Evolutionary conservation across 2,329 filamentous ascomycete species (phyloP), one percentile per base, ranked within the genome.

Genomic region (Beauveria scarabaeidicola): DNA sequence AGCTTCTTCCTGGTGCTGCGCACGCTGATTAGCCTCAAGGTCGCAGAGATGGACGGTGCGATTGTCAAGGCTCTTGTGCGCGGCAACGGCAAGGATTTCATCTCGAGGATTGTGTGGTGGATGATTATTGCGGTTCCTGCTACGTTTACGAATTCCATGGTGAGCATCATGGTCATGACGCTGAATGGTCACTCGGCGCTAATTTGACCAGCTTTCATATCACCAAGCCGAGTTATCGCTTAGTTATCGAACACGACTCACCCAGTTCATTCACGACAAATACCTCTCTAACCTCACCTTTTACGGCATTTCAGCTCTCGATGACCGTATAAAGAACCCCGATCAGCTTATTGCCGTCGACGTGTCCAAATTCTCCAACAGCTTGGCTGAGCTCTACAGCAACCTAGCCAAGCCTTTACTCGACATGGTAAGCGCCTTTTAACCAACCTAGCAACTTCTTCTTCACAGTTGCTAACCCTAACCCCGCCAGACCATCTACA

Each of bases 121-220:
- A 99, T 99, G 94, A 73, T 93, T 59, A 94, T 99, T 65, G 93
- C 94, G 27, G 82, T 99, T 17, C 94, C 94, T 10, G 94, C 94
- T 1, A 97, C 94, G 0, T 97, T 97, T 72, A 99, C 94, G 44
- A 99, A 99, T 74, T 97, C 92, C 0, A 99, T 99, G 94, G 90
- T 94, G 74, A 73, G 83, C 5, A n/a, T 9, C 29, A 29, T 41
- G 19, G 5, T 72, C 38, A 9, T 8, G 3, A 7, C 3, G 8
- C 0, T 15, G 10, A 19, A 10, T 23, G 25, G 44, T 3, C 10
- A 23, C 15, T 17, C 9, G n/a, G 27, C 13, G 46, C 50, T 62
- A 38, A 63, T 57, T 29, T 7, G 13, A 1, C 21, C 25, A 95
- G 90, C 81, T 97, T 47, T 95, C 92, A 27, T 97, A 96, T 72